Evolutionary conservation across 306 rosid species (phyloP).

Genomic region (Sesbania bispinosa): DNA sequence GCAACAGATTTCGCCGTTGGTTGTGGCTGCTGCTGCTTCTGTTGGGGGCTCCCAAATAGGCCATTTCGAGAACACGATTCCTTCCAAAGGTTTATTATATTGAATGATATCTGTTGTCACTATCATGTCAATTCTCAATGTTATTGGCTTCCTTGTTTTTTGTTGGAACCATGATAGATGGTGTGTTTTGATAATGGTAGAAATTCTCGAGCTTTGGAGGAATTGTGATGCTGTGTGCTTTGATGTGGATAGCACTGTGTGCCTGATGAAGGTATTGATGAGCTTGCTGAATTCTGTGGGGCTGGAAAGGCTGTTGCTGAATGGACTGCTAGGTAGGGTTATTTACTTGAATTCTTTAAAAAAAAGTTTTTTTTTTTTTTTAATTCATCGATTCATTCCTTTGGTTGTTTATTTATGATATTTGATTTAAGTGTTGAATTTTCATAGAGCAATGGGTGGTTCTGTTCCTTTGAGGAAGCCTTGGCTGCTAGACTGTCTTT

Average conservation of each 20-base stretch:
- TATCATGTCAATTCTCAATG: not conserved
- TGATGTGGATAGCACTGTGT: conserved; percentile 65
- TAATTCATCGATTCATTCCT: not conserved
- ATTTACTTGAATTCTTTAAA: not conserved
- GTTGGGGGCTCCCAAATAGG: conserved; percentile 33
- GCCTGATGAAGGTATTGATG: conserved; percentile 90
- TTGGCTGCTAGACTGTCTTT: conserved; percentile 86
- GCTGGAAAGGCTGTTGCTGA: conserved; percentile 97
- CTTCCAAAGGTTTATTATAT: conserved; percentile 45
- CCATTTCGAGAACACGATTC: conserved; percentile 45
- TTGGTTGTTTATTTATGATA: conserved; percentile 1
- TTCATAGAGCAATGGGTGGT: conserved; percentile 91
- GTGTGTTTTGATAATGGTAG: conserved; percentile 25
- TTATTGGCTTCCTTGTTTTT: not conserved
- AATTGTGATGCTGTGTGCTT: conserved; percentile 57
- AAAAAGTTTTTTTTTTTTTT: not conserved
- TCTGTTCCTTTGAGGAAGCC: conserved; percentile 94
- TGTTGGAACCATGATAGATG: not conserved
- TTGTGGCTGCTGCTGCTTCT: conserved; percentile 35
- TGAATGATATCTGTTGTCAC: not conserved
- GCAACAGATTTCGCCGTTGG: conserved; percentile 14
- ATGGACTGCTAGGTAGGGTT: conserved; percentile 82
- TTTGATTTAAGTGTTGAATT: conserved; percentile 25
- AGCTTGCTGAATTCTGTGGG: conserved; percentile 89
- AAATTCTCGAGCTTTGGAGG: conserved; percentile 57